Evolutionary conservation across 2,329 filamentous ascomycete genomes (phyloP), one percentile per base, ranked within the genome.

Genomic region (Aspergillus costaricaensis): DNA sequence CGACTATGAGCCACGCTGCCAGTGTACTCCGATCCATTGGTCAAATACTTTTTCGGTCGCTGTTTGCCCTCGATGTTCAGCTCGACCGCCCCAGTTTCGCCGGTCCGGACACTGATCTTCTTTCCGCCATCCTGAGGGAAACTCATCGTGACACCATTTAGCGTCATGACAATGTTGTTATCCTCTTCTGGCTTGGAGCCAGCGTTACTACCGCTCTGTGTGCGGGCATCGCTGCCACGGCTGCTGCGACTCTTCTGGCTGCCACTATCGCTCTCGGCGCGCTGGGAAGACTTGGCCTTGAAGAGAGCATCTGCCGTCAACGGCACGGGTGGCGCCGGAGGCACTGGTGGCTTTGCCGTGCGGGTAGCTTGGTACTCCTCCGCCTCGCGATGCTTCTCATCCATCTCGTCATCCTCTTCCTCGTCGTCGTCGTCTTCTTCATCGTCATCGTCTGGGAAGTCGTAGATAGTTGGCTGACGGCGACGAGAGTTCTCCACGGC

Each of bases 191-290:
- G 62, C 53, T 73, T 75, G 48, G 72, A 71, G 14, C 71, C 68
- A 21, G 67, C 68, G 21, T 69, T 71, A 58, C 76, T 74, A 25
- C 69, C 73, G 32, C 65, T 70, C 38, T 70, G 70, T n/a, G 72
- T 76, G 6, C 72, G 70, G 30, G 69, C 65, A 56, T 76, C 74
- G 57, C 74, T 78, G 27, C 70, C 76, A 25, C 75, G 76, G 65
- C 77, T 79, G 67, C 77, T 77, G 62, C 74, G 74, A 59, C 72
- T 79, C 57, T 77, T 77, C 55, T 76, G 74, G 55, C 76, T 79
- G 25, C 74, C 76, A 47, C 72, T 76, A 43, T 79, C 77, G 55
- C 76, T 78, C 36, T 70, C 72, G 5, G 69, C 60, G 43, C 73
- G 70, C 41, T 67, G 67, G 12, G 62, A 62, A 10, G 66, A 62